Base-by-base conservation (phyloP, 345 rosid genomes). In the Heritiera fomes region DNA sequence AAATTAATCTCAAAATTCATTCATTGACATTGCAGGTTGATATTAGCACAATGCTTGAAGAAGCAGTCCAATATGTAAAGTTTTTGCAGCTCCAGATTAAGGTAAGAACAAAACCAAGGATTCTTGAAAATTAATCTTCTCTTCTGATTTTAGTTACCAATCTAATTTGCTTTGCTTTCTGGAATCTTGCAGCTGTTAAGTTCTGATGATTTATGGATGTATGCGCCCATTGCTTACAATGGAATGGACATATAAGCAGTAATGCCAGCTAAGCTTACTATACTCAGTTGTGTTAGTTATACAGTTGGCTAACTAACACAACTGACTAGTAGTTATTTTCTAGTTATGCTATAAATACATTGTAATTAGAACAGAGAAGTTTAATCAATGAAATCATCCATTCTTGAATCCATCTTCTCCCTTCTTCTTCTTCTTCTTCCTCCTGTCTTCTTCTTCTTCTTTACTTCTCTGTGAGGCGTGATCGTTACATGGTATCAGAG, bases 1-100 rank as follows among this genome's bases (percentile, higher is more conserved):
- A 68, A 68, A 58, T 23, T 23, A 23, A 23, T 78, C 17, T 43
- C 59, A 75, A 74, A 64, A 32, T 43, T 68, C 5, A 45, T 65
- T 74, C 50, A 10, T 50, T 74, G 52, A 73, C 18, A 71, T 79
- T 71, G 64, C 87, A 91, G 92, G 98, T 94, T 58, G 98, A 94
- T 80, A 91, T 94, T 40, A 94, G 98, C 85, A 94, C 98, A 34
- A 94, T 94, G 98, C 95, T 94, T 68, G 98, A 94, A 83, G 98
- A 94, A 90, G 97, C 98, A 20, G 98, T 92, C 61, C 90, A 88
- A 20, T 94, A 94, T 63, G 98, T 94, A 23, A 91, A 92, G 85
- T 92, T 94, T 78, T 81, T 94, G 87, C 98, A 92, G 75, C 91
- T 92, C 63, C 98, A 92, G 82, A 92, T 94, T 59, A 90, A 90